Evolutionary conservation across 306 rosid species (phyloP), one percentile per base, ranked within the genome.

Genomic region (Delonix regia): DNA sequence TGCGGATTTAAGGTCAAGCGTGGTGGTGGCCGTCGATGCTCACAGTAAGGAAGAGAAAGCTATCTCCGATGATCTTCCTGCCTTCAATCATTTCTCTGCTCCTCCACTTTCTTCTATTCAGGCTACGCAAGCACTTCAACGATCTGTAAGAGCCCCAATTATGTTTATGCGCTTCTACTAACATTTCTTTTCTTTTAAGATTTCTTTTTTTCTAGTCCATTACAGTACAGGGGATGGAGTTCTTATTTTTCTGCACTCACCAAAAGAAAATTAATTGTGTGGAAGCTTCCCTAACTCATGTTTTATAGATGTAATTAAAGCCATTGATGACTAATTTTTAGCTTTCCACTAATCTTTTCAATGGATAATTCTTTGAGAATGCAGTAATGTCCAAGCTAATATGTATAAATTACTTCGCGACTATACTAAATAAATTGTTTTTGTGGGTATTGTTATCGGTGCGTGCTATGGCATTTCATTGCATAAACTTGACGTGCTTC

Each of bases 101-200:
- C 78, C 87, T 16, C 78, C 89, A 30, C 74, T 52, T 18, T 68
- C 77, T 12, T 14, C 21, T 60, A 0, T 9, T 49, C 42, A 71
- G 76, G 64, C 42, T 47, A 14, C 36, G 1, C 85, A 78, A 10
- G 14, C 84, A 65, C 62, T 77, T 72, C 77, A 66, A 27, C 74
- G 62, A 60, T 64, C 74, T 64, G 97, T 90, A 74, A 85, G 93
- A 8, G 22, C 67, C 67, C 38, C 1, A 64, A n/a, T n/a, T 36
- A 44, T 36, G 1, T 63, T 45, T 55, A 33, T 53, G 15, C 41
- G 19, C 25, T 74, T 42, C 39, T 24, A 0, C 9, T 57, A 27
- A 53, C 8, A 19, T 24, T 56, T 9, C 9, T 39, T 77, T 77
- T 63, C 19, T 11, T 18, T 9, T 63, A 34, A 30, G 33, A 38